Evolutionary conservation across 192 early-diverging fungal genomes (phyloP).

Genomic region (Coemansia biformis): DNA sequence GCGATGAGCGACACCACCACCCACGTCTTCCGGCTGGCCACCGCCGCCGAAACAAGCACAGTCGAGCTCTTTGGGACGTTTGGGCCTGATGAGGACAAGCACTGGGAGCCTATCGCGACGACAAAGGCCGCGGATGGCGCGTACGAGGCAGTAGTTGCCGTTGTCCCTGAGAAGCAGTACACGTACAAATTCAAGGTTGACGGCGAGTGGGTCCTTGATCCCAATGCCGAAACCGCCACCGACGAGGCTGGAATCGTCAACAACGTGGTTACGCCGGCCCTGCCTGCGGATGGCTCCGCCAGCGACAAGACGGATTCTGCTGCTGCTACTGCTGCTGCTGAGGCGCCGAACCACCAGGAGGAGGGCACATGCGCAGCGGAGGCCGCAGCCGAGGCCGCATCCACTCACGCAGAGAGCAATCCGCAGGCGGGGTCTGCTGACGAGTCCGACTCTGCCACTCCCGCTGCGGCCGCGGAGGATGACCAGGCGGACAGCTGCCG

Average conservation of each 20-base stretch:
- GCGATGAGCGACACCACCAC: constrained; percentile 2
- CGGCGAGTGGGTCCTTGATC: constrained; percentile 39
- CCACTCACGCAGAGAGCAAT: constrained; percentile 3
- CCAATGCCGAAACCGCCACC: constrained; percentile 15
- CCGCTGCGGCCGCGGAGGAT: no score
- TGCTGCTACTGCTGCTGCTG: background rate
- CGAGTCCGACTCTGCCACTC: constrained; percentile 2
- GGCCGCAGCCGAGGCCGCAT: background rate
- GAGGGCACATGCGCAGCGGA: constrained; percentile 1
- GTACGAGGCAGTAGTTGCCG: constrained; percentile 21
- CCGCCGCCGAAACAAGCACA: constrained; percentile 8
- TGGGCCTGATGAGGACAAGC: constrained; percentile 9
- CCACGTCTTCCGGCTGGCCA: constrained; percentile 23
- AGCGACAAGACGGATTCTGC: constrained; percentile 10
- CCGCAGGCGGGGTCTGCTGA: background rate
- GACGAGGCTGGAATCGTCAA: constrained; percentile 36
- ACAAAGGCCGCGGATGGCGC: constrained; percentile 15
- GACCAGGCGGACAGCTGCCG: background rate
- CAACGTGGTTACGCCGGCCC: constrained; percentile 11
- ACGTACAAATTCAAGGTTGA: constrained; percentile 45
- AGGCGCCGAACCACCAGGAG: no score
- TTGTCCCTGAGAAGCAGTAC: constrained; percentile 12
- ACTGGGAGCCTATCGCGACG: constrained; percentile 39
- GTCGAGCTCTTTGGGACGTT: constrained; percentile 46
- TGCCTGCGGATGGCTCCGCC: background rate